Evolutionary conservation across 768 basidiomycete species (phyloP), one percentile per base, ranked within the genome.

Genomic region (Kwoniella sp.): DNA sequence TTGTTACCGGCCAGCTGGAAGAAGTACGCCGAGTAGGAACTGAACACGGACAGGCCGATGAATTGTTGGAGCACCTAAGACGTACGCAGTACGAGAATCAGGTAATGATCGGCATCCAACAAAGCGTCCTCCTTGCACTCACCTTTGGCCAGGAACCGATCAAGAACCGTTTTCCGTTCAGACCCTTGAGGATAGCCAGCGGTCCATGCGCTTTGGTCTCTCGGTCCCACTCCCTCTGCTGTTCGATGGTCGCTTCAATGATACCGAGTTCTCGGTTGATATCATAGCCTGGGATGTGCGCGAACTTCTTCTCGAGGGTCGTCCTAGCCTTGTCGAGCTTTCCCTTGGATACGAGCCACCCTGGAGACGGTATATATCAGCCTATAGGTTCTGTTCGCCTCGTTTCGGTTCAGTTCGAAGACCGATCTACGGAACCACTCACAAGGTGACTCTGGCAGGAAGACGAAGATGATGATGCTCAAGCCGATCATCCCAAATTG

Each of bases 71-170:
- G 47, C 26, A 59, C 57, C 62, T 67, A 21, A 21, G 37, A 40
- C 24, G 27, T 57, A 59, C 37, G 60, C 22, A 51, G 22, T n/a
- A 10, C 27, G 15, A 54, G 7, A 30, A 17, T 13, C 13, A 24
- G 22, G 55, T 0, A 33, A 22, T 24, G 40, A 37, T 13, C n/a
- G 6, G 5, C 12, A n/a, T n/a, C 21, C 27, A n/a, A 46, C 21
- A 10, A 50, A 27, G 29, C n/a, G 25, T 9, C 33, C 5, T 33
- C 33, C 13, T 44, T 9, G 1, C 21, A 46, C 53, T 37, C 27
- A 71, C 67, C 60, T 72, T 72, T 46, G 70, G 70, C 58, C 58
- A 72, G 2, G 68, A 60, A 22, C 59, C 70, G 40, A 72, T 72
- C 12, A 72, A 46, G 55, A 72, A 69, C 36, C 70, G 67, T 51